Base-by-base conservation (phyloP, 176 grass and related monocot species). In the Tuctoria greenei region DNA sequence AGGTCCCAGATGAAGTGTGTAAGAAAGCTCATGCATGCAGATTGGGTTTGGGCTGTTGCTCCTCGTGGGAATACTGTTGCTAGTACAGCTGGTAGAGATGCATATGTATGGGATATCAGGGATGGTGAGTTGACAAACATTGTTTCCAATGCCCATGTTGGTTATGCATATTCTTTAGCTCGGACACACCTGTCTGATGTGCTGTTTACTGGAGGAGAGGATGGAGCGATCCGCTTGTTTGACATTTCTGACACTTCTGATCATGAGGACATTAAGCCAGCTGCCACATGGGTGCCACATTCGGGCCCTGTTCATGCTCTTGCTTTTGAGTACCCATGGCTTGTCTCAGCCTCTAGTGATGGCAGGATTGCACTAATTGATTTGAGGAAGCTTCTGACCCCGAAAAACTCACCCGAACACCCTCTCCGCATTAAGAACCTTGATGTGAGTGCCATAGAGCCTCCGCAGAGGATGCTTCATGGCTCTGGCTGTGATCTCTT, bases 281-380 rank as follows among this genome's bases (percentile, higher is more conserved):
- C 80, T 67, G 88, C 84, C 23, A 98, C 87, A 80, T 98, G 95
- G 95, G 75, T 93, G 51, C 89, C 95, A 64, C 95, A 98, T 63
- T 82, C 82, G 1, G 86, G 86, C 6, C 84, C 91, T 40, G 88
- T 98, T 86, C 82, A 92, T 75, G 90, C 89, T 71, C 88, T 98
- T 26, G 85, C 91, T 51, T 94, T 94, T 79, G 95, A 98, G 88
- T 94, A 94, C 77, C 95, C 91, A 42, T 98, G 95, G 95, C 84
- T 98, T 69, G 89, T 92, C 37, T 92, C 91, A 41, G 86, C 91
- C 65, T 93, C 89, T 2, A 88, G 82, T 79, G 95, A 98, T 88
- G 88, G 91, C 45, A 91, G 91, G 75, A 79, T 98, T 70, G 71
- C 91, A 13, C 50, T 94, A 57, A 98, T 94, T 73, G 86, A 98